Evolutionary conservation across 2,329 filamentous ascomycete genomes (phyloP).

Genomic region (Colletotrichum viniferum): DNA sequence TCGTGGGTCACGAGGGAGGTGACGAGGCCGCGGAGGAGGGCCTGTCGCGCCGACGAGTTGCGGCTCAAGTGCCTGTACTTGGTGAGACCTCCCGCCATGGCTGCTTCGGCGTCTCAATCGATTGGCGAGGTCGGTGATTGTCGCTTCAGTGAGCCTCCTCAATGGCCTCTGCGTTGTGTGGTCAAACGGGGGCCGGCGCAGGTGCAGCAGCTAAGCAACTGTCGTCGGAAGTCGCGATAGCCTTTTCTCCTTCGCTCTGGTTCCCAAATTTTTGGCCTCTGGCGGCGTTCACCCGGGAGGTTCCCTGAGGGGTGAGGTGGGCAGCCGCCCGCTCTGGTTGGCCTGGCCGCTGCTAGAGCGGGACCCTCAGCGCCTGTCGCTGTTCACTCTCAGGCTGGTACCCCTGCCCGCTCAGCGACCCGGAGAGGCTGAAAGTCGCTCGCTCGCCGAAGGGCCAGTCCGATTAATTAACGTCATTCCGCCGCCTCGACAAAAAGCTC

Average conservation of each 20-base stretch:
- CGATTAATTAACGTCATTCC: conserved; percentile 21
- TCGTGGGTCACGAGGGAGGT: conserved; percentile 94
- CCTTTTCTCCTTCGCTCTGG: not conserved
- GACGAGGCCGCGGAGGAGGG: conserved; percentile 92
- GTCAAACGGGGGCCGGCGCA: not conserved
- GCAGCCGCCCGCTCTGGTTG: not conserved
- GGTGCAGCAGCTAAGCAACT: conserved; percentile 22
- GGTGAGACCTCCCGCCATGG: conserved; percentile 84
- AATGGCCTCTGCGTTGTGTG: not conserved
- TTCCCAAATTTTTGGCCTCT: conserved; percentile 16
- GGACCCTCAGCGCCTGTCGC: not conserved
- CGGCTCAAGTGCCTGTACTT: conserved; percentile 92
- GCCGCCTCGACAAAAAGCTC: not conserved
- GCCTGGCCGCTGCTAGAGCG: not conserved
- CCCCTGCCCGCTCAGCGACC: not conserved
- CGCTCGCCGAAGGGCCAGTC: not conserved
- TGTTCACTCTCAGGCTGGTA: not conserved
- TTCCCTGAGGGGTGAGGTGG: not conserved
- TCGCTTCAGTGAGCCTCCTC: conserved; percentile 15
- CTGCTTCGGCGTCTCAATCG: not conserved
- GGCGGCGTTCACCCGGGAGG: not conserved
- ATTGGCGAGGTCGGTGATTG: not conserved
- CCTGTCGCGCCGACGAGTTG: conserved; percentile 84
- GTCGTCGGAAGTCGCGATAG: not conserved
- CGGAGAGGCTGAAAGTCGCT: conserved; percentile 21